Conservation (phyloP, 441 rosid genomes). For the Lepidium campestre region DNA sequence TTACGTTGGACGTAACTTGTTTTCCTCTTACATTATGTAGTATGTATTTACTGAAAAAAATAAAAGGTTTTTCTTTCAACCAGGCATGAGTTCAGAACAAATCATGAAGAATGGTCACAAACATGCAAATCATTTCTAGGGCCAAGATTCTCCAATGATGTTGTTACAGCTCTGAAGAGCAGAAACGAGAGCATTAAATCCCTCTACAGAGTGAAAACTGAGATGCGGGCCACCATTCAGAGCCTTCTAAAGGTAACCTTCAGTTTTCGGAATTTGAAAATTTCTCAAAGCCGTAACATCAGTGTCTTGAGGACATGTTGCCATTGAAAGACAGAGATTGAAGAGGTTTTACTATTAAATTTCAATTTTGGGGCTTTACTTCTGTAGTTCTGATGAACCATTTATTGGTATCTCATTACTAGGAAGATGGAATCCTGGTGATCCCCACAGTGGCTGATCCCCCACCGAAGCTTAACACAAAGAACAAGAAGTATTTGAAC, state of each 20-base stretch:
- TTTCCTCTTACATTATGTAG: neutral
- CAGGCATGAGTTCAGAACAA: constrained; percentile 88
- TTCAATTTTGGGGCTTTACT: neutral
- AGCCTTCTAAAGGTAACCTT: constrained; percentile 68
- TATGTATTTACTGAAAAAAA: neutral
- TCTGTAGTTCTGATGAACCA: neutral
- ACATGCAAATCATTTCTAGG: constrained; percentile 73
- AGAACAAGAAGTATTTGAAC: constrained; percentile 37
- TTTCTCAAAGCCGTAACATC: neutral
- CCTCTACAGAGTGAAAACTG: constrained; percentile 65
- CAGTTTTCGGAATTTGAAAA: neutral
- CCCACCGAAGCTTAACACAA: constrained; percentile 58
- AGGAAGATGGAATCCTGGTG: constrained; percentile 80
- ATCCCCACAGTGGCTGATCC: constrained; percentile 79
- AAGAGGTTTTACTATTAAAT: neutral
- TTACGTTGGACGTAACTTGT: neutral
- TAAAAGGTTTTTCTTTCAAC: neutral
- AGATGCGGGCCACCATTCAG: constrained; percentile 70
- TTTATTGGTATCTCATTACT: constrained; percentile 2
- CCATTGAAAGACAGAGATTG: neutral
- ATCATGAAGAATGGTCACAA: constrained; percentile 85
- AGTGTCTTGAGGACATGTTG: neutral
- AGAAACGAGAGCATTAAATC: constrained; percentile 47
- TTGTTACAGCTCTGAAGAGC: constrained; percentile 53
- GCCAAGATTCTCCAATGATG: constrained; percentile 47